Conservation (phyloP, 2,329 filamentous ascomycete species). For the Lasiodiplodia gonubiensis region DNA sequence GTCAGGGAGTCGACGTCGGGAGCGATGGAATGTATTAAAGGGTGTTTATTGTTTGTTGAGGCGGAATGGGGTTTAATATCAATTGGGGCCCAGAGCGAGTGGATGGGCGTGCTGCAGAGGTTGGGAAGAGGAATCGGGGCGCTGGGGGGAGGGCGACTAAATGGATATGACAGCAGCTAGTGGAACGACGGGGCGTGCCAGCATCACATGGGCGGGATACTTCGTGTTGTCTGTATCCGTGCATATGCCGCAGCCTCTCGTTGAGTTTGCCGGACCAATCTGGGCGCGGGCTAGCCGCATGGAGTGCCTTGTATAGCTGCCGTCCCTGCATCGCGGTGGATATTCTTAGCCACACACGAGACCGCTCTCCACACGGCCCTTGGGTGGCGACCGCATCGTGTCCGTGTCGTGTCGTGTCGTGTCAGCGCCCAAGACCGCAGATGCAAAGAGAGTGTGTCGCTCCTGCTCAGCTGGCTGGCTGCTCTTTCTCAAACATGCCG, state of each 20-base stretch:
- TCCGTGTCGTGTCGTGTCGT: slow-evolving; percentile 12
- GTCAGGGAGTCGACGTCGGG: not conserved
- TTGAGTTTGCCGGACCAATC: slow-evolving; percentile 8
- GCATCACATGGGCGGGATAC: slow-evolving; percentile 14
- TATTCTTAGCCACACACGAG: slow-evolving; percentile 26
- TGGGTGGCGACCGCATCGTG: not conserved
- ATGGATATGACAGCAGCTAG: slow-evolving; percentile 13
- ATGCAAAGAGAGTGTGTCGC: not conserved
- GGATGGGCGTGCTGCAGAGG: slow-evolving; percentile 5
- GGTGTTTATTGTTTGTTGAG: not conserved
- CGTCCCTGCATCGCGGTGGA: slow-evolving; percentile 17
- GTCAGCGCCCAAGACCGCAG: not conserved
- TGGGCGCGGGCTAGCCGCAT: slow-evolving; percentile 4
- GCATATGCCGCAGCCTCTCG: slow-evolving; percentile 5
- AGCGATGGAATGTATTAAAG: not conserved
- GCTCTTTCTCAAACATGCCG: slow-evolving; percentile 17
- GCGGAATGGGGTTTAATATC: not conserved
- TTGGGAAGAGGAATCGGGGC: not conserved
- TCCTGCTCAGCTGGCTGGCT: not conserved
- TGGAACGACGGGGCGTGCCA: not conserved
- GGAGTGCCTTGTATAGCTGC: slow-evolving; percentile 5
- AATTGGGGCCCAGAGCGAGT: slow-evolving; percentile 23
- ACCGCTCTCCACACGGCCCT: not conserved
- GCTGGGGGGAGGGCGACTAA: slow-evolving; percentile 7
- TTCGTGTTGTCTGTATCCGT: slow-evolving; percentile 16